These are phyloP conservation scores for Cryptosporidium bovis DNA, from an alignment of 169 alveolate species.

Conservation along the genomic window DNA sequence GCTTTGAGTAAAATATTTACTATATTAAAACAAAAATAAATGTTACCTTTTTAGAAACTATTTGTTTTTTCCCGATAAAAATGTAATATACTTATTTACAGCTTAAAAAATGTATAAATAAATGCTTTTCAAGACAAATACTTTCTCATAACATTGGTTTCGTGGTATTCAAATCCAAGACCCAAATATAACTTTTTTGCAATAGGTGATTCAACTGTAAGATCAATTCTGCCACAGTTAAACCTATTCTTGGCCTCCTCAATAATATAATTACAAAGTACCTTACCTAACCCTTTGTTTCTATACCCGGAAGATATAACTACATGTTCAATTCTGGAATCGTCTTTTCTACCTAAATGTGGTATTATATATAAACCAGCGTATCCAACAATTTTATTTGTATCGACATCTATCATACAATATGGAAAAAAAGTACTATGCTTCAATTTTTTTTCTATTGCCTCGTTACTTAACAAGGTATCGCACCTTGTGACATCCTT, in stretches of 20 bases:
- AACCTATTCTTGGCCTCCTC: slow-evolving; percentile 60
- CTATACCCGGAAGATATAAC: slow-evolving; percentile 38
- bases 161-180: slow-evolving; percentile 35
- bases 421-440: slow-evolving; percentile 32
- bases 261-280: slow-evolving; percentile 45
- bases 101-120: background rate
- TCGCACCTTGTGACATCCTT: slow-evolving; percentile 55
- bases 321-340: slow-evolving; percentile 65
- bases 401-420: slow-evolving; percentile 45
- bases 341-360: slow-evolving; percentile 58
- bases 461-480: background rate
- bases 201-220: slow-evolving; percentile 54
- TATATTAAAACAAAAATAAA: no score
- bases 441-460: slow-evolving; percentile 37
- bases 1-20: no score
- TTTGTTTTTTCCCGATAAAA: background rate
- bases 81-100: background rate
- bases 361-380: slow-evolving; percentile 70
- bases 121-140: background rate
- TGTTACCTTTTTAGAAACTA: background rate
- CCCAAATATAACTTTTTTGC: slow-evolving; percentile 41
- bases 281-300: slow-evolving; percentile 59
- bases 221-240: slow-evolving; percentile 58
- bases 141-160: slow-evolving; percentile 70
- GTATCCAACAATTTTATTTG: slow-evolving; percentile 38